phyloP scores from a whole-genome alignment of 2,329 filamentous ascomycete species.

The Pseudophaeomoniella oleicola region DNA sequence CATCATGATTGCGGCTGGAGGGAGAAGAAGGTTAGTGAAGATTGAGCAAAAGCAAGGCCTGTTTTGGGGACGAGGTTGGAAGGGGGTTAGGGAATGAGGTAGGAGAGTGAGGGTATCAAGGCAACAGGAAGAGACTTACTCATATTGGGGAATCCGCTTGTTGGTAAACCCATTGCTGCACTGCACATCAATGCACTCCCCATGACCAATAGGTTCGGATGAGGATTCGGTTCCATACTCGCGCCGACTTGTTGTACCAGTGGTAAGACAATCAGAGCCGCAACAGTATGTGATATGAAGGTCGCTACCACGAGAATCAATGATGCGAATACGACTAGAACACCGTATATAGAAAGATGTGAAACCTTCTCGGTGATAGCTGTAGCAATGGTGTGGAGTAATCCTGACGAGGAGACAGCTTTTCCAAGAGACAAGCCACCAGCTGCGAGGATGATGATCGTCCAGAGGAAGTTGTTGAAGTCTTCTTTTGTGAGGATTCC shows the following conservation, averaged over 20 bases:
- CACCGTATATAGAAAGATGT: conserved; percentile 67
- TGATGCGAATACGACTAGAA: conserved; percentile 70
- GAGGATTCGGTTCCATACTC: conserved; percentile 64
- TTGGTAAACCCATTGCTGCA: conserved; percentile 93
- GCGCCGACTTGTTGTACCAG: conserved; percentile 76
- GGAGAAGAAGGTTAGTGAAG: conserved; percentile 2
- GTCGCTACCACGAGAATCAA: conserved; percentile 88
- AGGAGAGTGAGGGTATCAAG: conserved; percentile 3
- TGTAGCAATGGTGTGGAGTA: conserved; percentile 74
- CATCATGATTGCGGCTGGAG: conserved; percentile 90
- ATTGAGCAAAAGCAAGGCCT: not conserved
- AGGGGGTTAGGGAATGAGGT: not conserved
- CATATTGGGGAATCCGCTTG: conserved; percentile 97
- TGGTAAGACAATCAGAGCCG: conserved; percentile 84
- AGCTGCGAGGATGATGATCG: conserved; percentile 89
- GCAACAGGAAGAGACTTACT: conserved; percentile 48
- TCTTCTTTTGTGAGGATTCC: conserved; percentile 96
- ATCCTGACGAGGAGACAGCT: conserved; percentile 81
- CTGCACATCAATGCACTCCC: conserved; percentile 89
- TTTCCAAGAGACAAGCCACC: conserved; percentile 87
- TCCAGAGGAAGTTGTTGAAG: conserved; percentile 99
- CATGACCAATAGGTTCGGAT: conserved; percentile 93
- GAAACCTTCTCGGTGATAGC: conserved; percentile 61
- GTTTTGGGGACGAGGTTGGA: not conserved
- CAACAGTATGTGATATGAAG: conserved; percentile 95